These are phyloP conservation scores for Rhynchospora breviuscula DNA, from an alignment of 176 grass and related monocot genomes.

Conservation along the genomic window DNA sequence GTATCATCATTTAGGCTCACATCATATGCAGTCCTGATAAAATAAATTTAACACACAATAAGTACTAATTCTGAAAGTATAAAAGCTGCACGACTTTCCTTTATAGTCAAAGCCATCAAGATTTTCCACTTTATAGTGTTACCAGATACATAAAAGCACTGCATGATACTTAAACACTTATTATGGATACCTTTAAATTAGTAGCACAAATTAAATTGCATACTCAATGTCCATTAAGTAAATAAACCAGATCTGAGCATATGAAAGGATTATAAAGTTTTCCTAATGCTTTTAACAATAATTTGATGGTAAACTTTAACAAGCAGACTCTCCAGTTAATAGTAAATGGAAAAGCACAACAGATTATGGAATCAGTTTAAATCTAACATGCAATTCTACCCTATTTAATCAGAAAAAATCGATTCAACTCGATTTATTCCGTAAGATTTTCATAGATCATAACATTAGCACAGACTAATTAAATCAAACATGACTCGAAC, in stretches of 20 bases:
- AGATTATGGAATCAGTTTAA: neutral
- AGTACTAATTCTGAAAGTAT: neutral
- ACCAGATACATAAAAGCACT: neutral
- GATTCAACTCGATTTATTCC: neutral
- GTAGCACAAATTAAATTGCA: neutral
- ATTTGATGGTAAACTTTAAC: neutral
- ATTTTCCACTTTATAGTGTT: neutral
- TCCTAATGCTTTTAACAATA: neutral
- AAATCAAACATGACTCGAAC: neutral
- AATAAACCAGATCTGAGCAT: neutral
- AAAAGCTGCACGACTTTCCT: neutral
- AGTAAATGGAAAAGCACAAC: too few relatives aligned
- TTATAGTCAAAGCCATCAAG: neutral
- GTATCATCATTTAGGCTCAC: conserved; percentile 77
- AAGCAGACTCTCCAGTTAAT: neutral
- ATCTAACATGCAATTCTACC: neutral
- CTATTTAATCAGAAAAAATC: neutral
- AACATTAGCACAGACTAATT: neutral
- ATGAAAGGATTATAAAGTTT: neutral
- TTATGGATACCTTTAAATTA: neutral
- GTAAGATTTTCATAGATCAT: conserved; percentile 8
- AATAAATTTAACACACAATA: neutral
- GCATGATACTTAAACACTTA: neutral
- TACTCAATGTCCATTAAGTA: neutral
- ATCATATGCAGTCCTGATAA: conserved; percentile 93